These are phyloP conservation scores for Torulaspora quercuum DNA, from an alignment of 805 yeast genomes.

Conservation along the genomic window DNA sequence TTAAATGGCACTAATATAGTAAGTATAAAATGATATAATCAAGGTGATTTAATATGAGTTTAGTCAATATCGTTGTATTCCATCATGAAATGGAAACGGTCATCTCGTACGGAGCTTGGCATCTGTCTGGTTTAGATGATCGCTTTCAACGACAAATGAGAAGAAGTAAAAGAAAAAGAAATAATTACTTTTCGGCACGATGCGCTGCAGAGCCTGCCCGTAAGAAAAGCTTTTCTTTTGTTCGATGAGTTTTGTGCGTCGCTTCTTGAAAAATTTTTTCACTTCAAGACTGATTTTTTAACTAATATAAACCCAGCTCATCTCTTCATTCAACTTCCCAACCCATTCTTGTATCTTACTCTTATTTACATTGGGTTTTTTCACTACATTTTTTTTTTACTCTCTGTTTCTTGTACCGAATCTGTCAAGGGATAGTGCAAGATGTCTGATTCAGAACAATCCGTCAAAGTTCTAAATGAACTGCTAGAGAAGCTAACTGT, in stretches of 20 bases:
- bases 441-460: constrained; percentile 49
- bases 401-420: constrained; percentile 13
- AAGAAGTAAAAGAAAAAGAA: constrained; percentile 5
- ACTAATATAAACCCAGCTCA: constrained; percentile 14
- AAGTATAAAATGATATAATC: no score
- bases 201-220: no score
- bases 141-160: background rate
- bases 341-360: constrained; percentile 4
- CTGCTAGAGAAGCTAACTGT: constrained; percentile 88
- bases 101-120: no score
- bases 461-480: constrained; percentile 79
- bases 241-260: constrained; percentile 11
- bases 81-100: no score
- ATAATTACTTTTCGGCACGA: constrained; percentile 3
- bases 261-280: constrained; percentile 15
- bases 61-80: no score
- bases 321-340: constrained; percentile 13
- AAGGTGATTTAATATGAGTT: no score
- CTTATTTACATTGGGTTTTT: constrained; percentile 4
- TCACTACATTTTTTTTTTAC: constrained; percentile 7
- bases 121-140: no score
- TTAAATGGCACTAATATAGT: background rate
- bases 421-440: constrained; percentile 20
- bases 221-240: constrained; percentile 4
- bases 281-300: constrained; percentile 6